Base-by-base conservation (phyloP, 139 green algal species). In the Chlamydomonas sp. region DNA sequence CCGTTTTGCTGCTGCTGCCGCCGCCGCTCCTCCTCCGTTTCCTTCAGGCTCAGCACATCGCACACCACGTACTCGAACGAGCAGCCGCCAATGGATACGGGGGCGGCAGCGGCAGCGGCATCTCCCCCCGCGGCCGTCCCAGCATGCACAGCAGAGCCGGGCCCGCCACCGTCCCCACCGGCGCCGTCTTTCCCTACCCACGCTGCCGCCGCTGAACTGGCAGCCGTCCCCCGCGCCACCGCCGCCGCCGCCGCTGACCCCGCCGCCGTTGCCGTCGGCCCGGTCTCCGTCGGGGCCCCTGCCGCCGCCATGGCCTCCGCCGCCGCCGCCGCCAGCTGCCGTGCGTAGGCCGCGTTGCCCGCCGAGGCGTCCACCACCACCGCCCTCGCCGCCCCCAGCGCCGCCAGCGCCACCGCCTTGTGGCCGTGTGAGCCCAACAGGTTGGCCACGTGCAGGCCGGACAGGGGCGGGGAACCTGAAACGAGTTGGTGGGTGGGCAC, bases 321-420 rank as follows among this genome's bases (percentile, higher is more conserved):
- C 57, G 81, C 81, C 60, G 69, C 81, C 60, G 71, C 81, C 59
- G 81, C 81, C 81, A 86, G 72, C 9, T 64, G 18, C 20, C 18
- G 18, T 9, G 81, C 81, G 31, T 80, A 86, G 2, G 60, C 18
- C 3, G 81, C 81, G 60, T 86, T 86, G 60, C 81, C 81, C 8
- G 71, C 60, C 10, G 71, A 80, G 5, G 31, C 73, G n/a, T 87
- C 83, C 16, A 80, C 62, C 10, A 71, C 66, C 31, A 80, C 73
- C 62, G 66, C 15, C 62, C 75, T 62, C 5, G 3, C 9, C 60
- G 83, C 83, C 31, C 83, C 83, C 71, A 80, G 83, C 15, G 73
- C 72, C 83, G 83, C 83, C 60, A 87, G 83, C 20, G 83, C 83
- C 62, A 80, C 62, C 12, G 83, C 83, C 74, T 87, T 87, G 61